Evolutionary conservation across 164 flowering plant genomes (phyloP).

Genomic region (Stephania japonica): DNA sequence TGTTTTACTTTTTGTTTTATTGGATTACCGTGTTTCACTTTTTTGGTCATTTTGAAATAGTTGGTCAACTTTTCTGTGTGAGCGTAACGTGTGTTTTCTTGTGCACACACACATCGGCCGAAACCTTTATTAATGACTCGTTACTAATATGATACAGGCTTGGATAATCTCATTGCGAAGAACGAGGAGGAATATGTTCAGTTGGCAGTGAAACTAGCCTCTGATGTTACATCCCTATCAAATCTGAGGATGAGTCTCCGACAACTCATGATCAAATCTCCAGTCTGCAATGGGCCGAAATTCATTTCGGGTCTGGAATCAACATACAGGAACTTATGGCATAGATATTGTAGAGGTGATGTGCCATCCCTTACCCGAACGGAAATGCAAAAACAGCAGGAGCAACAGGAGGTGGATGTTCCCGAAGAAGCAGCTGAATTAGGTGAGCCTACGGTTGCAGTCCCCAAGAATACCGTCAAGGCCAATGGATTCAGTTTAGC

Average conservation of each 20-base stretch:
- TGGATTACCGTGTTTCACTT: neutral
- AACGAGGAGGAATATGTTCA: conserved; percentile 84
- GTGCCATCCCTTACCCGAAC: conserved; percentile 59
- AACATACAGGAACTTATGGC: conserved; percentile 72
- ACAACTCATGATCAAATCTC: conserved; percentile 75
- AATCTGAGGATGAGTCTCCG: conserved; percentile 71
- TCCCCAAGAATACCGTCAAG: conserved; percentile 27
- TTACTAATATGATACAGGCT: conserved; percentile 40
- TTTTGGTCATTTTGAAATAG: neutral
- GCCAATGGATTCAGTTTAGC: conserved; percentile 42
- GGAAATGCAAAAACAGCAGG: conserved; percentile 32
- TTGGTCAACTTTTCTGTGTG: neutral
- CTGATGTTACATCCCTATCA: conserved; percentile 66
- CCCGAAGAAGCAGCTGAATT: conserved; percentile 27
- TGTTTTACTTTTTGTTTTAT: neutral
- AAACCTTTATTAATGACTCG: neutral
- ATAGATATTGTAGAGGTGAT: conserved; percentile 73
- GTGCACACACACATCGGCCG: neutral
- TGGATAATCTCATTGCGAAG: conserved; percentile 65
- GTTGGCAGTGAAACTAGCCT: conserved; percentile 67
- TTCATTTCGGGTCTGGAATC: conserved; percentile 56
- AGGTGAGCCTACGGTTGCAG: conserved; percentile 22
- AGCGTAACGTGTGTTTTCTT: neutral
- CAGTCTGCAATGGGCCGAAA: conserved; percentile 79
- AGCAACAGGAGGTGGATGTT: conserved; percentile 8